Evolutionary conservation across 73 alveolate species (phyloP).

Genomic region (Paramecium biaurelia): DNA sequence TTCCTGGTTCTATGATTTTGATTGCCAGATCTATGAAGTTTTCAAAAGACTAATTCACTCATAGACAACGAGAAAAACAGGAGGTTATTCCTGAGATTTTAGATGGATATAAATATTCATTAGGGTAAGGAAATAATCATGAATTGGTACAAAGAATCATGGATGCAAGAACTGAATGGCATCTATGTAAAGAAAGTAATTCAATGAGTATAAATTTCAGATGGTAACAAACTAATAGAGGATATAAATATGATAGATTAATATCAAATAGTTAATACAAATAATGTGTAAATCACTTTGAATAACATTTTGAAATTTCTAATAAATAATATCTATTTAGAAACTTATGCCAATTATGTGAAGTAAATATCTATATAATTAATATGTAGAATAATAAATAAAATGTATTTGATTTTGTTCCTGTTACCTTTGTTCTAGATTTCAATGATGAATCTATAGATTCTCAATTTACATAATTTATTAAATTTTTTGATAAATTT

Average conservation of each 20-base stretch:
- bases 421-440: constrained; percentile 81
- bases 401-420: constrained; percentile 85
- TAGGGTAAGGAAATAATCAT: constrained; percentile 72
- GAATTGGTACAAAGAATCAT: constrained; percentile 65
- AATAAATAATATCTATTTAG: constrained; percentile 78
- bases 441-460: constrained; percentile 67
- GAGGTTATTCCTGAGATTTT: not conserved
- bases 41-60: constrained; percentile 10
- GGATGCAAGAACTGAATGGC: constrained; percentile 71
- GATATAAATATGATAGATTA: constrained; percentile 70
- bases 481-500: constrained; percentile 58
- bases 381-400: not conserved
- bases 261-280: constrained; percentile 66
- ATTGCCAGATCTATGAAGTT: constrained; percentile 32
- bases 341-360: constrained; percentile 76
- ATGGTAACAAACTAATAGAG: constrained; percentile 76
- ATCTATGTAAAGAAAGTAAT: constrained; percentile 51
- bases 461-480: constrained; percentile 15
- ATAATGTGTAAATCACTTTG: constrained; percentile 88
- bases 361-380: constrained; percentile 29
- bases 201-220: constrained; percentile 75
- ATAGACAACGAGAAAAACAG: not conserved
- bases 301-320: constrained; percentile 82
- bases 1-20: constrained; percentile 43
- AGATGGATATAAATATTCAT: constrained; percentile 33